phyloP scores from a whole-genome alignment of 2,329 filamentous ascomycete genomes.

The Trichophyton equinum region DNA sequence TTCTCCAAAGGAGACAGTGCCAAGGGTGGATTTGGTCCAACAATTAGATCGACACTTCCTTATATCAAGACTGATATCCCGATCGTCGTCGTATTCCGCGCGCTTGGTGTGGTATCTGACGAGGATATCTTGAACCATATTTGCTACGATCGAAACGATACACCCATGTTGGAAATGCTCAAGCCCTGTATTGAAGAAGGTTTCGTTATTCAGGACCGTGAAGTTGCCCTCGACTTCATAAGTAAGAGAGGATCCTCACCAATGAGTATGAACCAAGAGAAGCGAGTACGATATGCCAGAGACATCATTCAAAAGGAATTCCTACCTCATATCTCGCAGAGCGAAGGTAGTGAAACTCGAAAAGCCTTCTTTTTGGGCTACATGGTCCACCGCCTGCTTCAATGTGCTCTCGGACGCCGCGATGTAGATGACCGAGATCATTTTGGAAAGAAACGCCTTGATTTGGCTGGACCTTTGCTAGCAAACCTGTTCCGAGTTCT shows the following conservation, averaged over 20 bases:
- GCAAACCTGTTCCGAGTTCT: constrained; percentile 93
- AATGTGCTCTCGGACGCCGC: constrained; percentile 81
- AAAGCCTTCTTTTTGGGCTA: constrained; percentile 98
- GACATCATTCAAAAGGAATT: constrained; percentile 97
- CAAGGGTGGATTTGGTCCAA: constrained; percentile 72
- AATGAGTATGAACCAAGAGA: constrained; percentile 60
- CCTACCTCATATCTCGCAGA: constrained; percentile 89
- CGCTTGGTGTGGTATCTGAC: constrained; percentile 88
- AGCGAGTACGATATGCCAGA: constrained; percentile 80
- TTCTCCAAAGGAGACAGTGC: constrained; percentile 70
- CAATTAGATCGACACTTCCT: constrained; percentile 79
- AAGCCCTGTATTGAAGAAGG: constrained; percentile 96
- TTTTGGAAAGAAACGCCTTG: constrained; percentile 95
- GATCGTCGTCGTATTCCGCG: constrained; percentile 89
- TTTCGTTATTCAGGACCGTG: constrained; percentile 88
- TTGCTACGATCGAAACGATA: constrained; percentile 89
- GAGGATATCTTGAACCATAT: constrained; percentile 98
- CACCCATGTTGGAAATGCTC: constrained; percentile 92
- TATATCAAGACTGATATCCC: constrained; percentile 92
- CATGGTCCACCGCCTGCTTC: constrained; percentile 92
- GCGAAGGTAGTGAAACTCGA: constrained; percentile 82
- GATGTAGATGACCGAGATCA: constrained; percentile 97
- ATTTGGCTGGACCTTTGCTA: constrained; percentile 84
- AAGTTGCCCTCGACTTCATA: constrained; percentile 89
- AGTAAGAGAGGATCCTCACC: constrained; percentile 74